Evolutionary conservation across 495 filamentous ascomycete genomes (phyloP), one percentile per base, ranked within the genome.

Genomic region (Lichenothelia convexa): DNA sequence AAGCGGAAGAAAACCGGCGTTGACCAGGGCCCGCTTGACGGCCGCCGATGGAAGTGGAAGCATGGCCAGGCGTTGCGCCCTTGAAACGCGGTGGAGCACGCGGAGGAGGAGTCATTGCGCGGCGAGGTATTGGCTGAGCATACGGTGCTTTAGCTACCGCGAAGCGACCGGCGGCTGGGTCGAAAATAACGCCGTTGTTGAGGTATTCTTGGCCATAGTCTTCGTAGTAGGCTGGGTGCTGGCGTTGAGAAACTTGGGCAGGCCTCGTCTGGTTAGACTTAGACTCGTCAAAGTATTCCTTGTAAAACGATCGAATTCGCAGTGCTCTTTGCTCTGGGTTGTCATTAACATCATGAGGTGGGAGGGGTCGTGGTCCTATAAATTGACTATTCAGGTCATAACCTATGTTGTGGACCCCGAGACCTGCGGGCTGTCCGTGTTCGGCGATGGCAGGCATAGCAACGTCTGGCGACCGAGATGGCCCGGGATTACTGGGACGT

Each of bases 231-330:
- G 64, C 57, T 5, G 15, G 30, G 8, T 12, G 19, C 34, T 42
- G 35, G 42, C 42, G 12, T 16, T 29, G 30, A 50, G 55, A n/a
- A 34, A 44, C 27, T 36, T 42, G 38, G 11, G 58, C 60, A 19
- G 63, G 64, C 21, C 59, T 64, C 0, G 63, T 63, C 9, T 29
- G 24, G 24, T 11, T 13, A 29, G 24, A 29, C 51, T 78, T 80
- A 15, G 69, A 74, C 18, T 93, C 86, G 36, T 97, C 89, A 42
- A 97, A 97, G 56, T 95, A 95, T 56, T 95, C 89, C 55, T 93
- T 93, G 61, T 97, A 97, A 61, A 97, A 97, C 18, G 91, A 95
- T 45, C 89, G 73, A 44, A 97, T 95, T 17, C 91, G 72, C 59
- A 93, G 94, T 42, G 89, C 89, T 52, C 89, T 73, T 57, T 87